Percentiles rank a stretch among this genome's conserved stretches.
Conservation (phyloP, 2,329 filamentous ascomycete genomes). For the Lachnellula suecica region DNA sequence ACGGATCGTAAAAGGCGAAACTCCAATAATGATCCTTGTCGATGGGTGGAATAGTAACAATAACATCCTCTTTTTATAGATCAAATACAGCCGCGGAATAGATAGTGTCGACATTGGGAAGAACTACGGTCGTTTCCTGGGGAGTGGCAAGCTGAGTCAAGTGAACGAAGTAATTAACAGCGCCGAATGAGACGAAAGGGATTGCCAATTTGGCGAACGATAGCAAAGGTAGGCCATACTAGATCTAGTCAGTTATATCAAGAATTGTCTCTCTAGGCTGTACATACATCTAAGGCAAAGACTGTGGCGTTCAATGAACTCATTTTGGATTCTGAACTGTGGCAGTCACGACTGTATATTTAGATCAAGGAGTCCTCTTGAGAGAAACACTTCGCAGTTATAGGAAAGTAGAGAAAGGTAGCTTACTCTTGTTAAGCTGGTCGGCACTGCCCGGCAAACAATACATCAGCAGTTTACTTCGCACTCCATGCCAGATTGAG, state of each 20-base stretch:
- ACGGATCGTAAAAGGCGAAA: conserved; percentile 12
- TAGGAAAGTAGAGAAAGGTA: too few relatives aligned
- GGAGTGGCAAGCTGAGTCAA: neutral
- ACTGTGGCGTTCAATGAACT: neutral
- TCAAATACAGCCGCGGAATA: conserved; percentile 11
- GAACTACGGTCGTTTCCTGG: neutral
- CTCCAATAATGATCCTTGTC: conserved; percentile 9
- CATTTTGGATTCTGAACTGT: neutral
- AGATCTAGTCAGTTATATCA: neutral
- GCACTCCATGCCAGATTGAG: too few relatives aligned
- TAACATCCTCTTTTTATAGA: conserved; percentile 7
- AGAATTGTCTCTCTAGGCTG: neutral
- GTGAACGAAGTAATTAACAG: neutral
- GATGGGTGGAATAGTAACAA: conserved; percentile 6
- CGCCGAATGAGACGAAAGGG: neutral
- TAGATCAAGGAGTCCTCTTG: too few relatives aligned
- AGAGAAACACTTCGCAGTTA: too few relatives aligned
- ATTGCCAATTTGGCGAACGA: conserved; percentile 1
- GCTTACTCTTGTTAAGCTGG: too few relatives aligned
- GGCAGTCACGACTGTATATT: too few relatives aligned
- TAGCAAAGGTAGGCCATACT: conserved; percentile 11
- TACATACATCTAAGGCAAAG: neutral
- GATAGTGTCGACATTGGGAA: conserved; percentile 13
- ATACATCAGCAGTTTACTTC: too few relatives aligned
- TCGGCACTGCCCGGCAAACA: too few relatives aligned